Evolutionary conservation across 2,329 filamentous ascomycete genomes (phyloP), one percentile per base, ranked within the genome.

Genomic region (Chrysoporthe cubensis): DNA sequence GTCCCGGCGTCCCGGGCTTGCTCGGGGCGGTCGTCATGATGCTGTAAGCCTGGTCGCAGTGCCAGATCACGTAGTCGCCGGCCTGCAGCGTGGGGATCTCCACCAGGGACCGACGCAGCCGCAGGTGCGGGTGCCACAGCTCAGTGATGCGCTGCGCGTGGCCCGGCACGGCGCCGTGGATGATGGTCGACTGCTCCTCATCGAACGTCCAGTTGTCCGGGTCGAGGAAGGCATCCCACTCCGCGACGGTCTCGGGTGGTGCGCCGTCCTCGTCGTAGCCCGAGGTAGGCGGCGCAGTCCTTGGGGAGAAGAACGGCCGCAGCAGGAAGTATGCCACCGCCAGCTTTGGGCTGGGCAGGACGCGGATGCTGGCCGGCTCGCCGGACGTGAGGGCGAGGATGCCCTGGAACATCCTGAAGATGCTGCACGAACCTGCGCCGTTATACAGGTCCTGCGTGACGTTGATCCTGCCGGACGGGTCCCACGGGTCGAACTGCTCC

Each of bases 351-450:
- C 80, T 83, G 14, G 83, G 82, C 32, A 83, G 77, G 62, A 84
- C 77, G 5, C 81, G 80, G 70, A 82, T 80, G 75, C 82, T 82
- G 64, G 81, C 82, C 3, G 81, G 81, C 70, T 82, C 79, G 66
- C 86, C 83, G 16, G 81, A 81, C 14, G 83, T 85, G 56, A 87
- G 79, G 3, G 85, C 85, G 6, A 87, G 76, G 60, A 87, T 82
- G 64, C 85, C 85, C 73, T 87, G 85, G 75, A 86, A 87, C 81
- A 87, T 85, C 73, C 85, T 84, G 75, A 87, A 85, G 76, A 87
- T 85, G 71, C 82, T 85, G 73, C 85, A 87, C 2, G 84, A 83
- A 43, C 84, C 85, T 48, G 85, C 83, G 66, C 85, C 85, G 71
- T 87, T 87, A 79, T 87, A 87, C 48, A 87, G 78, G 68, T 87